phyloP scores from a whole-genome alignment of 2,329 filamentous ascomycete species.

The Bipolaris sorokiniana region DNA sequence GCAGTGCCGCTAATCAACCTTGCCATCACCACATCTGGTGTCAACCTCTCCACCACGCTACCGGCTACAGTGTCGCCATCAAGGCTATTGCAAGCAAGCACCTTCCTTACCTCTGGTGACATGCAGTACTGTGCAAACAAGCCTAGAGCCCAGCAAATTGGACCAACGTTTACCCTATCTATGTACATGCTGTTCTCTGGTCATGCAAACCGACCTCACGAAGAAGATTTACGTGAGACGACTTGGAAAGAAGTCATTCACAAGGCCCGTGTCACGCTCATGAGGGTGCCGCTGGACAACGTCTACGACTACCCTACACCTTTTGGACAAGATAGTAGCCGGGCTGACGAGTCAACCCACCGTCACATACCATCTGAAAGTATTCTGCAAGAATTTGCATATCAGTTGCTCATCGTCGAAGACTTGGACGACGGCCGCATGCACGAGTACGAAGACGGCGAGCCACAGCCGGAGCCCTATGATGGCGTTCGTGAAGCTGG shows the following conservation, averaged over 20 bases:
- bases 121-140: slow-evolving; percentile 75
- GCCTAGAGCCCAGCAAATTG: slow-evolving; percentile 74
- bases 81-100: slow-evolving; percentile 88
- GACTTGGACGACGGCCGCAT: slow-evolving; percentile 76
- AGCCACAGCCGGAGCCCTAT: slow-evolving; percentile 62
- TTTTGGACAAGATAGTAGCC: slow-evolving; percentile 23
- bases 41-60: slow-evolving; percentile 79
- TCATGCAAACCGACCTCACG: slow-evolving; percentile 66
- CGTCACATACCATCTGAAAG: slow-evolving; percentile 51
- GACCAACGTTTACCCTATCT: slow-evolving; percentile 83
- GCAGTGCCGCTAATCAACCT: slow-evolving; percentile 90
- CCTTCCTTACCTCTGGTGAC: slow-evolving; percentile 85
- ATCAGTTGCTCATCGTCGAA: slow-evolving; percentile 82
- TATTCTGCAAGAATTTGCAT: slow-evolving; percentile 70
- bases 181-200: slow-evolving; percentile 95
- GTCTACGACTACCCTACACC: slow-evolving; percentile 55
- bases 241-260: slow-evolving; percentile 98
- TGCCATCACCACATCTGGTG: slow-evolving; percentile 91
- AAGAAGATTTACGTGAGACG: slow-evolving; percentile 66
- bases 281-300: slow-evolving; percentile 68
- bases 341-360: slow-evolving; percentile 24
- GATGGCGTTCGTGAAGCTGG: slow-evolving; percentile 68
- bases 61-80: slow-evolving; percentile 88
- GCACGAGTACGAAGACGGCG: slow-evolving; percentile 68
- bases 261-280: slow-evolving; percentile 83